Evolutionary conservation across 129 eudicot species (phyloP).

Genomic region (Pittosporum tobira): DNA sequence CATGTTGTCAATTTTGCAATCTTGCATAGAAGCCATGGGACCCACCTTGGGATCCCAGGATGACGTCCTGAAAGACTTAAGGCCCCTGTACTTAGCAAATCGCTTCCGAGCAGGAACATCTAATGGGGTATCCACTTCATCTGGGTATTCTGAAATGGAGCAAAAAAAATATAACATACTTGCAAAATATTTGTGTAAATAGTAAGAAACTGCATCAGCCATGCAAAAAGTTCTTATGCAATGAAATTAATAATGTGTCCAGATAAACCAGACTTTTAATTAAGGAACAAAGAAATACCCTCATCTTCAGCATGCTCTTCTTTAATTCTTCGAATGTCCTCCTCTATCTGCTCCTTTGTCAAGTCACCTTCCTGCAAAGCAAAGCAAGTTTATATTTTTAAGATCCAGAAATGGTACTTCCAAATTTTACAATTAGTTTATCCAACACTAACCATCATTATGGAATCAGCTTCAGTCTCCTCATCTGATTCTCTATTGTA

Average conservation of each 20-base stretch:
- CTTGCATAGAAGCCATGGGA: neutral
- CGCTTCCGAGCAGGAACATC: slow-evolving; percentile 89
- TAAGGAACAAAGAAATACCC: slow-evolving; percentile 34
- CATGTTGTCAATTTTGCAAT: neutral
- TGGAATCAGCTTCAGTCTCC: slow-evolving; percentile 72
- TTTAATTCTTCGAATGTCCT: slow-evolving; percentile 73
- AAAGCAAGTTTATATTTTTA: slow-evolving; percentile 1
- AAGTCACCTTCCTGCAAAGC: slow-evolving; percentile 68
- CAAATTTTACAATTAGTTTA: no score
- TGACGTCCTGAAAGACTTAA: slow-evolving; percentile 84
- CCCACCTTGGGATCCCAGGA: slow-evolving; percentile 93
- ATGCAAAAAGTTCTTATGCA: neutral
- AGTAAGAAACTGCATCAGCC: neutral
- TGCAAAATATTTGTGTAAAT: no score
- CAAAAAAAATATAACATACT: no score
- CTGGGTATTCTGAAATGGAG: slow-evolving; percentile 70
- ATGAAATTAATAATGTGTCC: neutral
- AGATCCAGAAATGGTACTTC: neutral
- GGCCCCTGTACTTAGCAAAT: slow-evolving; percentile 92
- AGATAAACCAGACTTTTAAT: neutral
- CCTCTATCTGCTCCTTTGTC: slow-evolving; percentile 95
- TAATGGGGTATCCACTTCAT: slow-evolving; percentile 89
- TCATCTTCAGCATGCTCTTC: slow-evolving; percentile 94
- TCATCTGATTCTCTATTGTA: slow-evolving; percentile 62
- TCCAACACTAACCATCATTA: slow-evolving; percentile 57